A percentile compares a stretch with the other conserved stretches of the same genome.
Evolutionary conservation across 257 asterid species (phyloP).

Genomic region (Solanum chilense): DNA sequence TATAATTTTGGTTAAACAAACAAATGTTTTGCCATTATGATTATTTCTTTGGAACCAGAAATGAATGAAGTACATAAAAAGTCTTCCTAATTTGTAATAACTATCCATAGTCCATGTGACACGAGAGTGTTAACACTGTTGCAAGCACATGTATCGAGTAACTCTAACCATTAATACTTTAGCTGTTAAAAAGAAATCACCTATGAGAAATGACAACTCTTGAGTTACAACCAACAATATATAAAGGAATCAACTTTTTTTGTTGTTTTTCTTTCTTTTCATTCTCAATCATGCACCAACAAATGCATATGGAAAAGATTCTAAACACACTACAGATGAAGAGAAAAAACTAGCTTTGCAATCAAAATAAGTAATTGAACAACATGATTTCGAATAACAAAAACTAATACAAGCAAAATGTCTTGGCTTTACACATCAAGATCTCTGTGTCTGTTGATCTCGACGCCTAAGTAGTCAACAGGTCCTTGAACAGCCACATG

Average conservation of each 20-base stretch:
- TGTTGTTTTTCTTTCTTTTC: not conserved
- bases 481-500: constrained; percentile 74
- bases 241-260: not conserved
- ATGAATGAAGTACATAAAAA: not conserved
- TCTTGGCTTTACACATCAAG: not conserved
- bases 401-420: not conserved
- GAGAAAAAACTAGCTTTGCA: not conserved
- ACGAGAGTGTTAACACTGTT: not conserved
- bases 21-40: not conserved
- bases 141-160: not conserved
- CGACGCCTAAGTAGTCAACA: constrained; percentile 74
- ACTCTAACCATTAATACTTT: not conserved
- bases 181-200: not conserved
- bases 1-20: not conserved
- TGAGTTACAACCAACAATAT: not conserved
- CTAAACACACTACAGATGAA: not conserved
- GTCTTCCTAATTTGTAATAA: not conserved
- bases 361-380: not conserved
- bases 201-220: not conserved
- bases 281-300: not conserved
- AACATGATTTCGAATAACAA: not conserved
- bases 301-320: not conserved
- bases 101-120: not conserved
- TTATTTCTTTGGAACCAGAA: not conserved
- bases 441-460: constrained; percentile 46